Percentiles rank a stretch among this genome's conserved stretches.
Conservation (phyloP, 768 basidiomycete species). For the Agrocybe chaxingu region DNA sequence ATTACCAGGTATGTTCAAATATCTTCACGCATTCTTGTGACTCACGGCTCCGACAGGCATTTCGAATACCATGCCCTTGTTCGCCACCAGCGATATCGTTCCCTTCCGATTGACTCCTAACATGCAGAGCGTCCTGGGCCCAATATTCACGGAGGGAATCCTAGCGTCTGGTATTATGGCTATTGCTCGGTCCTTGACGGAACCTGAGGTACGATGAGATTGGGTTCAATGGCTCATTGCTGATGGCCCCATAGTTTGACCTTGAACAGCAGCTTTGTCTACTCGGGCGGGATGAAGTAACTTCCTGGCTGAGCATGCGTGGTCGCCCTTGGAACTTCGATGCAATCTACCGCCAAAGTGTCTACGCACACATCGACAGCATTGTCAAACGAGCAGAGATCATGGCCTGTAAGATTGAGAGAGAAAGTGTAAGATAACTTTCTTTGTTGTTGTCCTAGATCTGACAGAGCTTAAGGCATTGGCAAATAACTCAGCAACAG, state of each 20-base stretch:
- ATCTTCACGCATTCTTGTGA: neutral
- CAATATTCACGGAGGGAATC: slow-evolving; percentile 86
- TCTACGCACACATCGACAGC: slow-evolving; percentile 57
- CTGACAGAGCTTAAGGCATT: slow-evolving; percentile 1
- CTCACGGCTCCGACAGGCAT: slow-evolving; percentile 28
- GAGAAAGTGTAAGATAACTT: slow-evolving; percentile 61
- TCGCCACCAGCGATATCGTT: slow-evolving; percentile 80
- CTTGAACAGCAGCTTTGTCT: slow-evolving; percentile 89
- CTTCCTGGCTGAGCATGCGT: slow-evolving; percentile 65
- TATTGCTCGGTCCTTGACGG: slow-evolving; percentile 85
- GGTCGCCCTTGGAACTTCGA: slow-evolving; percentile 59
- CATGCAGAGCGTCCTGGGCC: slow-evolving; percentile 90
- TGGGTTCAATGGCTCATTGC: neutral
- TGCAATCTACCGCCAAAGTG: slow-evolving; percentile 48
- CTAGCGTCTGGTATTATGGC: slow-evolving; percentile 86
- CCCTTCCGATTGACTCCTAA: slow-evolving; percentile 98
- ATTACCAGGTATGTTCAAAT: slow-evolving; percentile 60
- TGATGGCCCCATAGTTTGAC: slow-evolving; percentile 59
- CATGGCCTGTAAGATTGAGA: slow-evolving; percentile 83
- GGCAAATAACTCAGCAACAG: slow-evolving; percentile 34
- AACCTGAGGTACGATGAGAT: slow-evolving; percentile 69
- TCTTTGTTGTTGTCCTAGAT: neutral
- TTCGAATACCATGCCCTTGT: slow-evolving; percentile 48
- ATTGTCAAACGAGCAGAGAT: slow-evolving; percentile 79
- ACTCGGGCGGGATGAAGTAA: slow-evolving; percentile 91